Evolutionary conservation across 2,329 filamentous ascomycete genomes (phyloP).

Genomic region (Penicillium sp.): DNA sequence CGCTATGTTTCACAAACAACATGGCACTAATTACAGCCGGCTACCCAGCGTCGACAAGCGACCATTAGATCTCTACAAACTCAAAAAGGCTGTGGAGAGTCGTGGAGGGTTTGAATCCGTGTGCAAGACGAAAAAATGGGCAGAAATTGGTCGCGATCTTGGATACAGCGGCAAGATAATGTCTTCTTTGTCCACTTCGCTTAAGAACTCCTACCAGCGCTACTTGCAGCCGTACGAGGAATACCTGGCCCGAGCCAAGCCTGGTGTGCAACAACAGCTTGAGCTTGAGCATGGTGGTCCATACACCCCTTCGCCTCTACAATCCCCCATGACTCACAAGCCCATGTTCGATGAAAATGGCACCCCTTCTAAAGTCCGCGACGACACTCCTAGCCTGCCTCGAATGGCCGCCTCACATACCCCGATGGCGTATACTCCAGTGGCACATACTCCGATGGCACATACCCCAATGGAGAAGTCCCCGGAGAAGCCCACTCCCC

Average conservation of each 20-base stretch:
- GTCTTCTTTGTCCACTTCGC: slow-evolving; percentile 94
- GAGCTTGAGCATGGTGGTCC: slow-evolving; percentile 92
- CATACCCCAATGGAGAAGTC: slow-evolving; percentile 49
- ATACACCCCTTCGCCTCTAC: slow-evolving; percentile 72
- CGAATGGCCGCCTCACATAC: slow-evolving; percentile 58
- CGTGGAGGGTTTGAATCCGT: slow-evolving; percentile 94
- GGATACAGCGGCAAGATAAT: slow-evolving; percentile 99
- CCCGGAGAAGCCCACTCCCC: slow-evolving; percentile 35
- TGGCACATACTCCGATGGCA: slow-evolving; percentile 25
- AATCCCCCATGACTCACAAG: slow-evolving; percentile 67
- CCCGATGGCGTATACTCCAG: slow-evolving; percentile 32
- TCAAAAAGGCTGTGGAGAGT: slow-evolving; percentile 95
- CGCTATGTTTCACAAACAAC: slow-evolving; percentile 93
- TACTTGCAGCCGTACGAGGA: slow-evolving; percentile 98
- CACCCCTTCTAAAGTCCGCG: slow-evolving; percentile 51
- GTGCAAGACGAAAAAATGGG: slow-evolving; percentile 98
- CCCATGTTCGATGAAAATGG: slow-evolving; percentile 36
- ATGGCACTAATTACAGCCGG: slow-evolving; percentile 88
- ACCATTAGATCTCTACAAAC: slow-evolving; percentile 86
- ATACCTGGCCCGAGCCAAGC: slow-evolving; percentile 85
- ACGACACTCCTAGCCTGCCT: slow-evolving; percentile 65
- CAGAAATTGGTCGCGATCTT: slow-evolving; percentile 91
- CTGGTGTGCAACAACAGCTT: slow-evolving; percentile 92
- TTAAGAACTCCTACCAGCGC: slow-evolving; percentile 97
- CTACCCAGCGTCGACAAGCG: slow-evolving; percentile 98